Evolutionary conservation across 192 early-diverging fungal species (phyloP), one percentile per base, ranked within the genome.

Genomic region (Coemansia sp.): DNA sequence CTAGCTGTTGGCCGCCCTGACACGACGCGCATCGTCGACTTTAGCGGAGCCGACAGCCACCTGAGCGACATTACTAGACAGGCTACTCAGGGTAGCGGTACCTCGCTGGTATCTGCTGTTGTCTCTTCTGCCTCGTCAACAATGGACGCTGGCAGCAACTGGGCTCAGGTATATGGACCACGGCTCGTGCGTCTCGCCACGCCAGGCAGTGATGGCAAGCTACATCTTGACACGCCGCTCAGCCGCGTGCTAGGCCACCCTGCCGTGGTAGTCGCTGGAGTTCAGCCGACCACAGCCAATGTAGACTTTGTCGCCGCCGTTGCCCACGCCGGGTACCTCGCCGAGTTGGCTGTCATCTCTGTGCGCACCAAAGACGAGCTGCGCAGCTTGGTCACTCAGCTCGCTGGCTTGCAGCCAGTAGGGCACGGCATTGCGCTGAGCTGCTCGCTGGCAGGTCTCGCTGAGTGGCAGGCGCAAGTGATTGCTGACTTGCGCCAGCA

Each of bases 341-440:
- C 95, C n/a, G 96, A 98, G 74, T 85, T 98, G 53, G 91, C 92
- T 55, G 92, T 94, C 40, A 91, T 90, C 60, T 90, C 93, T 57
- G 89, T 93, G 59, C 87, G 89, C 84, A 91, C 88, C 44, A 89
- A 90, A 69, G 68, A 83, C 5, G 82, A 88, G 52, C 84, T 98
- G n/a, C 87, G 89, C 42, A 68, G 73, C 55, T 87, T 88, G 64
- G 87, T 96, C 39, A 72, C 89, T 53, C 82, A 91, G 38, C 91
- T 96, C 66, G 92, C 93, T 80, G 80, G 80, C 1, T 66, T 86
- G 9, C 87, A 92, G 66, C 89, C 86, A 8, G 85, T 91, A 2
- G 96, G 96, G 37, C 90, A 92, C 60, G 92, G 91, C 40, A 90
- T 98, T 64, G 93, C 91, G 3, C 86, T 98, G 53, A 95, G 94